Evolutionary conservation across 495 filamentous ascomycete genomes (phyloP).

Genomic region (Xanthoparmelia taractica): DNA sequence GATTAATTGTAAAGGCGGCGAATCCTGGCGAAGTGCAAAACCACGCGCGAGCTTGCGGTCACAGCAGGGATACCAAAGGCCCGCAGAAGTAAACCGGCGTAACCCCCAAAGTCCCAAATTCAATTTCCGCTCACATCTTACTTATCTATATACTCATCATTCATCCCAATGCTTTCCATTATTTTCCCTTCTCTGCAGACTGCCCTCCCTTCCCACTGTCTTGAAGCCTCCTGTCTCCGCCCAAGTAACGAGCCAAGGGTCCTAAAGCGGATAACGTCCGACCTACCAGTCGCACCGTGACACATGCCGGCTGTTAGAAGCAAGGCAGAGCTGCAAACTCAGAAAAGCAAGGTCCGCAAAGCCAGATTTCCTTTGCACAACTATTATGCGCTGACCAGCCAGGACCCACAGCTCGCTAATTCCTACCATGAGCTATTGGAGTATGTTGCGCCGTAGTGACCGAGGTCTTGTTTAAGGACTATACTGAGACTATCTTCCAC

Average conservation of each 20-base stretch:
- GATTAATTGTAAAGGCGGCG: not conserved
- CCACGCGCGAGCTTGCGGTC: not conserved
- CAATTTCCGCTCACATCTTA: constrained; percentile 9
- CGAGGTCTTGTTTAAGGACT: constrained; percentile 11
- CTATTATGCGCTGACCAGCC: not conserved
- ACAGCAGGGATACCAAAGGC: not conserved
- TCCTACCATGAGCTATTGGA: constrained; percentile 94
- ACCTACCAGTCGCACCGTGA: constrained; percentile 8
- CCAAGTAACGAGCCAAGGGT: constrained; percentile 2
- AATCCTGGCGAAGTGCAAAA: not conserved
- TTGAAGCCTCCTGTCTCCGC: constrained; percentile 9
- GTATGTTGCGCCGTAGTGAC: constrained; percentile 46
- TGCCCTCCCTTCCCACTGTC: constrained; percentile 2
- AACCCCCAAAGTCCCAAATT: not conserved
- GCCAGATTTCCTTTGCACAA: constrained; percentile 1
- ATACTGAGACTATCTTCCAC: constrained; percentile 10
- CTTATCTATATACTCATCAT: not conserved
- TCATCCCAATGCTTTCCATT: constrained; percentile 13
- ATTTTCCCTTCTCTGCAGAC: not conserved
- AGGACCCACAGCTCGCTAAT: constrained; percentile 67
- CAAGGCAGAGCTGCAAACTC: constrained; percentile 82
- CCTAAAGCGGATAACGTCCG: constrained; percentile 16
- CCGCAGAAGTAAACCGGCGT: not conserved
- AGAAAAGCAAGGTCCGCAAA: constrained; percentile 77
- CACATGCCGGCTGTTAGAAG: constrained; percentile 55